Base-by-base conservation (phyloP, 148 eudicot species). In the Chenopodium suecicum region DNA sequence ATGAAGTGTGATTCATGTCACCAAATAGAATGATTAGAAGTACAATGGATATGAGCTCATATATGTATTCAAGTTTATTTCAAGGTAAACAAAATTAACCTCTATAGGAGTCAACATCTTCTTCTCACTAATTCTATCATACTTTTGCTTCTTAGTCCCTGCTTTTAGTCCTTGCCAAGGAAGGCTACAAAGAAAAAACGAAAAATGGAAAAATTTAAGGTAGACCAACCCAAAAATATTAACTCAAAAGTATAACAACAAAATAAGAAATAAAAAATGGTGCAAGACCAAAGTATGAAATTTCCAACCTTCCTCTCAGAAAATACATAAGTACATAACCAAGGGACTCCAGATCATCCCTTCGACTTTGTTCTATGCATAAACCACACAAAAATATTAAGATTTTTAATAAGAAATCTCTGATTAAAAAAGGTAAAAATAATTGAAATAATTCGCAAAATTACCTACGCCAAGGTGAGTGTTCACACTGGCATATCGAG, bases 391-490 rank as follows among this genome's bases (percentile, higher is more conserved):
- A 65, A 19, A 62, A 56, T 20, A 71, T 70, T 84, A 13, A 66
- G 27, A 23, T 47, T 58, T 56, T 23, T 73, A 81, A 44, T 63
- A 72, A 52, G 25, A 77, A 12, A 79, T 72, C 4, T 34, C 29
- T 12, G 10, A 7, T 20, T 20, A n/a, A 52, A 23, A 19, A 41
- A 27, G 48, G 67, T 9, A 41, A 31, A 48, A 23, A 48, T 60
- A n/a, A 60, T 46, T 75, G 79, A 48, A 37, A 37, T 37, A 37
- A 80, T 25, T 70, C 81, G 52, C 82, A 83, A 37, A 37, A 37
- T 85, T 84, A 87, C 91, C 91, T 77, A 89, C 84, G 56, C 91
- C 91, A 75, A 87, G 90, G 83, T 89, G 91, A 79, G 91, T 89
- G 76, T 87, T 89, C 66, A 87, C 88, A 76, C 91, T 89, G 47